Conservation (phyloP, 2,329 filamentous ascomycete species). For the Exophiala alcalophila region DNA sequence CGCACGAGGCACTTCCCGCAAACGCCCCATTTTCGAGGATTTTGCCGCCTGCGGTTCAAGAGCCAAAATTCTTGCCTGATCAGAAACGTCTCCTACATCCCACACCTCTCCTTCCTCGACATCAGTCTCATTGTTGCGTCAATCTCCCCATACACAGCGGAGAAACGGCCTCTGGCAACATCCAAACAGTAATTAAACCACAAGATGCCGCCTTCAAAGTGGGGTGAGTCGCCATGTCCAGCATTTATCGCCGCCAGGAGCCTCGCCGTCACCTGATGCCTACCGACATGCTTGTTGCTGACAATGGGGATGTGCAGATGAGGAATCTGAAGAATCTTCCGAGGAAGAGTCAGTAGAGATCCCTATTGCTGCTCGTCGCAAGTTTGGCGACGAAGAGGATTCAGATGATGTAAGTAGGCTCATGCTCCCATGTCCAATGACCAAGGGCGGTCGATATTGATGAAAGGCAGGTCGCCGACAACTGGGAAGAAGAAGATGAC, state of each 20-base stretch:
- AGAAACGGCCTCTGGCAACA: too few relatives aligned
- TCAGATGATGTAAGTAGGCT: slow-evolving; percentile 65
- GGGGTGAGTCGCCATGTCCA: slow-evolving; percentile 48
- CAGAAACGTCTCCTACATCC: too few relatives aligned
- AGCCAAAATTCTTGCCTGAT: too few relatives aligned
- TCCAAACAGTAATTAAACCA: too few relatives aligned
- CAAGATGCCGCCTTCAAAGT: slow-evolving; percentile 49
- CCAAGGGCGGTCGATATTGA: slow-evolving; percentile 16
- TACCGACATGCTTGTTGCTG: not conserved
- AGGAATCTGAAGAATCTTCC: slow-evolving; percentile 49
- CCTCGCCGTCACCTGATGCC: too few relatives aligned
- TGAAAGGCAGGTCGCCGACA: slow-evolving; percentile 72
- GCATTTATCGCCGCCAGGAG: too few relatives aligned
- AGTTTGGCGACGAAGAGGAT: slow-evolving; percentile 92
- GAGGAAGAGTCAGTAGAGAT: slow-evolving; percentile 28
- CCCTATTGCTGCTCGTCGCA: slow-evolving; percentile 54
- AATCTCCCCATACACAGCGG: not conserved
- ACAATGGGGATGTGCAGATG: slow-evolving; percentile 40
- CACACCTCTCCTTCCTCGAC: too few relatives aligned
- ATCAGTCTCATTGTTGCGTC: slow-evolving; percentile 1
- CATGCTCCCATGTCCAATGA: not conserved
- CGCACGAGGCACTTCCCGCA: too few relatives aligned
- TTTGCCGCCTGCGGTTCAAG: too few relatives aligned
- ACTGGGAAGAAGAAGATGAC: slow-evolving; percentile 95
- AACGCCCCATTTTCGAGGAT: too few relatives aligned